Conservation (phyloP, 257 asterid genomes). For the Nicotiana obtusifolia region DNA sequence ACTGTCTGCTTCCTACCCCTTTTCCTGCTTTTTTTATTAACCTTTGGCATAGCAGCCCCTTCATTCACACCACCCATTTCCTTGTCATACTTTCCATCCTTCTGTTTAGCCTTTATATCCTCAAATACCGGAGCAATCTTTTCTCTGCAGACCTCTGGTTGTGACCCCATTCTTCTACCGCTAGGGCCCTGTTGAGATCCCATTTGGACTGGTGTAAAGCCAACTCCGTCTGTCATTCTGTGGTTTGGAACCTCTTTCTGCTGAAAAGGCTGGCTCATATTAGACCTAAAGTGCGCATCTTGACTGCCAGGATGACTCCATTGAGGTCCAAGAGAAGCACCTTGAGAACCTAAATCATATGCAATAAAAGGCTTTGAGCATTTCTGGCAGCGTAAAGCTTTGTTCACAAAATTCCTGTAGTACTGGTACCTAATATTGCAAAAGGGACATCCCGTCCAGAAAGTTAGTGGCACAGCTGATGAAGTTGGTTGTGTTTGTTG, state of each 20-base stretch:
- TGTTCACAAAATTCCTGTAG: conserved; percentile 25
- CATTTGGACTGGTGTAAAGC: conserved; percentile 21
- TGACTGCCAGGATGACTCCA: conserved; percentile 30
- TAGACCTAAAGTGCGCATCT: conserved; percentile 19
- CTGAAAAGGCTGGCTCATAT: conserved; percentile 22
- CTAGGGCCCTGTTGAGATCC: conserved; percentile 26
- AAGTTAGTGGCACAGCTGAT: conserved; percentile 22
- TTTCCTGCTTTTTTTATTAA: conserved; percentile 35
- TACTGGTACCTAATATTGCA: conserved; percentile 43
- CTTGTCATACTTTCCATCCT: not conserved
- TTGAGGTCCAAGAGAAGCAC: conserved; percentile 22
- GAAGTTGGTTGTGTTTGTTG: conserved; percentile 31
- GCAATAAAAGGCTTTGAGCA: conserved; percentile 38
- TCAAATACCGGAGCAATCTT: conserved; percentile 20
- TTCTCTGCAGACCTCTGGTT: conserved; percentile 24
- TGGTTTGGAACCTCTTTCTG: conserved; percentile 23
- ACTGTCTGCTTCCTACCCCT: conserved; percentile 33
- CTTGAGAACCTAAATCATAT: conserved; percentile 39
- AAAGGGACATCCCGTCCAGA: conserved; percentile 62
- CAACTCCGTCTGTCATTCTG: conserved; percentile 16
- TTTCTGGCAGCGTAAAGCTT: conserved; percentile 37
- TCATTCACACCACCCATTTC: conserved; percentile 12
- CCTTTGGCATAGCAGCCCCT: conserved; percentile 17
- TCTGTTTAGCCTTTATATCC: conserved; percentile 22
- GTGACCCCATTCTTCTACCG: conserved; percentile 21